Evolutionary conservation across 495 filamentous ascomycete species (phyloP).

Genomic region (Achaetomiella virescens): DNA sequence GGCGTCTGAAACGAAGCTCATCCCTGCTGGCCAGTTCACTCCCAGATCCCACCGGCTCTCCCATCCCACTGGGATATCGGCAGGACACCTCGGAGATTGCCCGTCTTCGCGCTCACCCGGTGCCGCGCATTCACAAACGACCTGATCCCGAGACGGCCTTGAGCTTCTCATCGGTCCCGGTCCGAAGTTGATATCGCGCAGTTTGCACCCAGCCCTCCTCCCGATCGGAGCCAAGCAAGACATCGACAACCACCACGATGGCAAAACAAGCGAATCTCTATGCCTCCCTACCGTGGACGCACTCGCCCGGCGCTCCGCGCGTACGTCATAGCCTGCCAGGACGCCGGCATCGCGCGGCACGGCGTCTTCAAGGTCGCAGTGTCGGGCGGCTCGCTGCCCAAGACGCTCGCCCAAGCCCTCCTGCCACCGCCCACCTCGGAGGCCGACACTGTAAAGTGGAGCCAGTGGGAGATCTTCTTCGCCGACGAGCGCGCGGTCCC

Average conservation of each 20-base stretch:
- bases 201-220: neutral
- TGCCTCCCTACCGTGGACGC: conserved; percentile 58
- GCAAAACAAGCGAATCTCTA: conserved; percentile 77
- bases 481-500: conserved; percentile 95
- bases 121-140: neutral
- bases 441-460: conserved; percentile 61
- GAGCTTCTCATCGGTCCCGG: neutral
- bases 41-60: neutral
- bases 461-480: conserved; percentile 96
- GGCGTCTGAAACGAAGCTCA: neutral
- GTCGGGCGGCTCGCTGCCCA: conserved; percentile 89
- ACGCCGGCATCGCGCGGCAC: conserved; percentile 71
- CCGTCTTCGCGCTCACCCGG: neutral
- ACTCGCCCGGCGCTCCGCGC: conserved; percentile 68
- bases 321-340: conserved; percentile 76
- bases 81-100: neutral
- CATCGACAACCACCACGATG: conserved; percentile 42
- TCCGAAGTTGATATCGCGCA: neutral
- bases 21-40: neutral
- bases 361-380: conserved; percentile 81
- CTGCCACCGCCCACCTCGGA: conserved; percentile 59
- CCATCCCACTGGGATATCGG: neutral
- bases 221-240: neutral
- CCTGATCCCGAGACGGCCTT: neutral
- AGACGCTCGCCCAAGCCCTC: conserved; percentile 73